Base-by-base conservation (phyloP, 2,329 filamentous ascomycete species). In the Kalaharituber pfeilii region DNA sequence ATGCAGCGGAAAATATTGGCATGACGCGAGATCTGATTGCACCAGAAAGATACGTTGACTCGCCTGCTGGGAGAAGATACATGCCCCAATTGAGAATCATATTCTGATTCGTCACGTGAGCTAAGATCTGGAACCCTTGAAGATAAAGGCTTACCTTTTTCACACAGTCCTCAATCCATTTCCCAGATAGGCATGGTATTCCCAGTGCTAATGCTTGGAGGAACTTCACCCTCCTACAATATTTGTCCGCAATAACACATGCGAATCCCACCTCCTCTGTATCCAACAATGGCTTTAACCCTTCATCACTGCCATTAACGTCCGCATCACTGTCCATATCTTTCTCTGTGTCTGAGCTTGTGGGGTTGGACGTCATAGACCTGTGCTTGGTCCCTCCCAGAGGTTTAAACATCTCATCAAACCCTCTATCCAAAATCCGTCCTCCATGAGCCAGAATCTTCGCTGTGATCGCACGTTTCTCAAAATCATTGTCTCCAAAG, bases 161-260 rank as follows among this genome's bases (percentile, higher is more conserved):
- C 2, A 89, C 67, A 58, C 85, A 94, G 50, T 83, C 76, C 25
- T 77, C 74, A 49, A 94, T 72, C 89, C 91, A 98, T 53, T 81
- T 80, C 5, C 80, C 76, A 5, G 86, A 82, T 1, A 98, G 73
- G 63, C 88, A 94, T 0, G 91, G 91, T 0, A 98, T 69, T 0
- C 86, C 86, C 0, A 98, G 76, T 0, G 91, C 88, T 1, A 98
- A 76, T 0, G 91, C 91, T 69, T 96, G 88, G 74, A 96, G 84
- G 67, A 91, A 95, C 66, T 96, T 98, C 50, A 81, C 78, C 59
- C 86, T 87, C 49, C 89, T 80, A 5, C 84, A 91, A 66, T 94
- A 84, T 3, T 79, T 77, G 64, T 96, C 86, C 0, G 88, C 82
- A 56, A 98, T 84, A 13, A 96, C 71, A 3, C 86, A 88, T 0